A percentile compares a stretch with the other conserved stretches of the same genome.
These are phyloP conservation scores for Sugiyamaella marilandica DNA, from an alignment of 805 yeast genomes.

Conservation along the genomic window DNA sequence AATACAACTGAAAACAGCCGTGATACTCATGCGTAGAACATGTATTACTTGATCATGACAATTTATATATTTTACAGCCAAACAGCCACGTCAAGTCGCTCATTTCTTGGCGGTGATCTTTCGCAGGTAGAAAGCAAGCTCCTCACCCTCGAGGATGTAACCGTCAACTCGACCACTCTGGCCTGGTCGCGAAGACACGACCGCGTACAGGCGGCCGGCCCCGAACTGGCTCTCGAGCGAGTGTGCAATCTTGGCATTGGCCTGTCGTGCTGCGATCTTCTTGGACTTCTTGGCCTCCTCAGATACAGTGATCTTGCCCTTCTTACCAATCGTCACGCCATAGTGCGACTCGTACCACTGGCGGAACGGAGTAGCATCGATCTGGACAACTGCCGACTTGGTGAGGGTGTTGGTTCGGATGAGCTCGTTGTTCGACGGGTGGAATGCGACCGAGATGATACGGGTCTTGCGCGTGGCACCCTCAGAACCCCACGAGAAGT, in stretches of 20 bases:
- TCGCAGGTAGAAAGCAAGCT: conserved; percentile 99
- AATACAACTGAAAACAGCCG: too few species aligned
- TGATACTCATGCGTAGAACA: not conserved
- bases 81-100: conserved; percentile 27
- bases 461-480: conserved; percentile 99
- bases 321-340: conserved; percentile 91
- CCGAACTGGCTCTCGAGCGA: conserved; percentile 95
- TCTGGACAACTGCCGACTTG: conserved; percentile 97
- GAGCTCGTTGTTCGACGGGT: conserved; percentile 99
- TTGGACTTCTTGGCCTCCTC: conserved; percentile 44
- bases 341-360: conserved; percentile 99
- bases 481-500: conserved; percentile 99
- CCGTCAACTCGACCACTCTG: conserved; percentile 99
- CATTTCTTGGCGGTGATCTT: conserved; percentile 99
- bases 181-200: conserved; percentile 99
- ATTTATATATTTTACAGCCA: conserved; percentile 11
- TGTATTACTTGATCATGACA: conserved; percentile 7
- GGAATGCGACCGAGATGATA: conserved; percentile 96
- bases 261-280: conserved; percentile 83
- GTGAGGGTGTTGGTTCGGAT: conserved; percentile 99
- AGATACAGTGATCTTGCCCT: conserved; percentile 42
- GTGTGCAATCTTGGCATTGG: conserved; percentile 75
- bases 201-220: conserved; percentile 98
- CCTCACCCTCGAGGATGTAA: conserved; percentile 99
- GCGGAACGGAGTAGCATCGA: conserved; percentile 99